Evolutionary conservation across 176 grass and related monocot species (phyloP), one percentile per base, ranked within the genome.

Genomic region (Raddia distichophylla): DNA sequence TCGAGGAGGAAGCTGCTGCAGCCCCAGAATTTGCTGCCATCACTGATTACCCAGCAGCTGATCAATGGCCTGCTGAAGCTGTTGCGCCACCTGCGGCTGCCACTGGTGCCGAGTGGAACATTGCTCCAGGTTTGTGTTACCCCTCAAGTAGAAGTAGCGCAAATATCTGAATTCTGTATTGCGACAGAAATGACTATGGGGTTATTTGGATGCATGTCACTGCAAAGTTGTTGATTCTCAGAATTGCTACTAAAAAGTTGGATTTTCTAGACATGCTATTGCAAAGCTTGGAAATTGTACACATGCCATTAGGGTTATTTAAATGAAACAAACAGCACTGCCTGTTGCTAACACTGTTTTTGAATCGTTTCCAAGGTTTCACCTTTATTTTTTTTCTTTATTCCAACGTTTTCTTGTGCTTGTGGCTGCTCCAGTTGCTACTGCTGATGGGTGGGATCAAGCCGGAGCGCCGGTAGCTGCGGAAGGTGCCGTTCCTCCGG

Each of bases 1-100:
- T 87, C n/a, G 94, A 97, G 78, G 93, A 91, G 71, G 91, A 97
- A 86, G 80, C 84, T 75, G 71, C 86, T 56, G 87, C 48, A 1
- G 87, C 86, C 60, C 79, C 90, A 63, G 94, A 97, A 6, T 91
- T 83, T n/a, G 75, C 84, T 18, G 75, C 84, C 43, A 84, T 87
- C 65, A 65, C 87, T 74, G 90, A 93, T 5, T 97, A 86, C 42
- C 8, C 76, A 7, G 83, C 75, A 40, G 51, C 74, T 65, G 94
- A 91, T 16, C 81, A 93, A 37, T 97, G 94, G 94, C 71, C 60
- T 18, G 65, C 47, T 46, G 91, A 90, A n/a, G 73, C 67, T 8
- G 67, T 59, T 74, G 68, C 75, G 5, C 86, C 56, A 10, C 66
- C 84, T 1, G 68, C 76, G 3, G 68, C 76, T 45, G 80, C 43